Evolutionary conservation across 257 asterid genomes (phyloP).

Genomic region (Lantana camara): DNA sequence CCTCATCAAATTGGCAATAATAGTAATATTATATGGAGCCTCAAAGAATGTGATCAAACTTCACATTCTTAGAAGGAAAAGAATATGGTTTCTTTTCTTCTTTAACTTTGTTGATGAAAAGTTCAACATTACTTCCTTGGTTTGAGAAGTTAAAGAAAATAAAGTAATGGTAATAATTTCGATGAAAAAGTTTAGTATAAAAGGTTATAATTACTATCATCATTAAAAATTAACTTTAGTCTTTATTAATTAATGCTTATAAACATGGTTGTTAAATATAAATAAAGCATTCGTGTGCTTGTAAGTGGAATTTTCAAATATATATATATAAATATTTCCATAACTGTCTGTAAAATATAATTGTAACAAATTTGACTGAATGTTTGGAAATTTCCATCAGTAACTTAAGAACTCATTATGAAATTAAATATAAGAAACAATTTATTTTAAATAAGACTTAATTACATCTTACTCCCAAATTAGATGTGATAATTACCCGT

Average conservation of each 20-base stretch:
- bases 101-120: slow-evolving; percentile 7
- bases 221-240: neutral
- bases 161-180: slow-evolving; percentile 15
- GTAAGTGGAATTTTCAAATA: too few species aligned
- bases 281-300: neutral
- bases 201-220: slow-evolving; percentile 5
- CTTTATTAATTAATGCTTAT: neutral
- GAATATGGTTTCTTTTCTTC: neutral
- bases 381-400: too few species aligned
- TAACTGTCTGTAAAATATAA: too few species aligned
- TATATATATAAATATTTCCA: too few species aligned
- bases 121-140: neutral
- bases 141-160: slow-evolving; percentile 8
- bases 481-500: too few species aligned
- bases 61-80: neutral
- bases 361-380: too few species aligned
- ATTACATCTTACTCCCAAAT: too few species aligned
- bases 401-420: too few species aligned
- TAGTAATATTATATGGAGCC: too few species aligned
- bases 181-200: neutral
- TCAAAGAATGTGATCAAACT: neutral
- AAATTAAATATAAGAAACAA: too few species aligned
- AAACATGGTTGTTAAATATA: neutral
- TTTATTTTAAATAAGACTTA: too few species aligned
- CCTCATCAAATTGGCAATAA: too few species aligned